Conservation (phyloP, 306 rosid genomes). For the Medicago ruthenica region DNA sequence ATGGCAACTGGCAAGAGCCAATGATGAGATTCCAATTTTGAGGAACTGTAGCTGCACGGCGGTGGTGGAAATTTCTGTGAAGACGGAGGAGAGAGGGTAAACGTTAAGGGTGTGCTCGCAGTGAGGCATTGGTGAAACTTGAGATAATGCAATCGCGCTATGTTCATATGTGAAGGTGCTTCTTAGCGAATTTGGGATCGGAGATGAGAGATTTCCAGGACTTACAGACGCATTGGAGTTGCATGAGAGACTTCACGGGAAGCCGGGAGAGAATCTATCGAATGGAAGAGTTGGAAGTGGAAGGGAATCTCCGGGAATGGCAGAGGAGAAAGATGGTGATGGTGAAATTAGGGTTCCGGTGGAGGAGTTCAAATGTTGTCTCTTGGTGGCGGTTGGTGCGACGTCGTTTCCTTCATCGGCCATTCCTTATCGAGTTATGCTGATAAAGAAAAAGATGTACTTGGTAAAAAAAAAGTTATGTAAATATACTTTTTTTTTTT, state of each 20-base stretch:
- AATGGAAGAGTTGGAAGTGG: constrained; percentile 32
- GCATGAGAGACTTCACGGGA: constrained; percentile 40
- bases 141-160: constrained; percentile 7
- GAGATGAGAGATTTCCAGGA: constrained; percentile 50
- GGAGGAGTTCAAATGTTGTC: too few species aligned
- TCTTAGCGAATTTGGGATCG: constrained; percentile 43
- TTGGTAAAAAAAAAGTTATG: too few species aligned
- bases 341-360: not conserved
- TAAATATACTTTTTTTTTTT: too few species aligned
- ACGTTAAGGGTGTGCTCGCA: not conserved
- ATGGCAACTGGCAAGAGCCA: constrained; percentile 40
- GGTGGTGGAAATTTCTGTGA: not conserved
- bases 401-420: too few species aligned
- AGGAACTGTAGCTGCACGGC: not conserved
- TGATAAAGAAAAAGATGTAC: too few species aligned
- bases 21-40: not conserved
- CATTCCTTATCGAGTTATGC: too few species aligned
- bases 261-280: constrained; percentile 45
- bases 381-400: too few species aligned
- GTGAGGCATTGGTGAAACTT: not conserved
- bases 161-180: constrained; percentile 22
- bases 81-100: constrained; percentile 31
- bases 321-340: not conserved
- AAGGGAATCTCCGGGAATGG: not conserved
- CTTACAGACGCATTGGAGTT: constrained; percentile 36